phyloP scores from a whole-genome alignment of 179 eudicot species.

The Gypsophila paniculata region DNA sequence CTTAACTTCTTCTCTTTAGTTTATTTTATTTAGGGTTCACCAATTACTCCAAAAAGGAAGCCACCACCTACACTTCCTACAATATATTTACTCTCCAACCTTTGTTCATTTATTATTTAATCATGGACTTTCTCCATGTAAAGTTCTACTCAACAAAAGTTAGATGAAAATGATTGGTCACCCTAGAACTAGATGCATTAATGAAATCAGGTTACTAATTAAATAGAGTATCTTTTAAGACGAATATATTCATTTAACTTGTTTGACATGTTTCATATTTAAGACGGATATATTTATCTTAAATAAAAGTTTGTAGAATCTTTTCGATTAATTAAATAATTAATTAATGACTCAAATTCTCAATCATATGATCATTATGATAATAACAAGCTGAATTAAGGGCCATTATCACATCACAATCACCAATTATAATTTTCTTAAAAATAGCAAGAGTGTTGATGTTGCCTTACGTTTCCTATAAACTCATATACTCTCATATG shows the following conservation, averaged over 20 bases:
- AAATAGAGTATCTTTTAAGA: no score
- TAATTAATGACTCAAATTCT: not conserved
- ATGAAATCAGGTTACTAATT: no score
- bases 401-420: conserved; percentile 16
- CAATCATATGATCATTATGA: conserved; percentile 8
- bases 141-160: conserved; percentile 4
- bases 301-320: no score
- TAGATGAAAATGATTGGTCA: conserved; percentile 16
- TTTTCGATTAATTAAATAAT: not conserved
- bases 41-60: conserved; percentile 17
- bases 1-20: conserved; percentile 6
- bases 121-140: conserved; percentile 10
- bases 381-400: conserved; percentile 14
- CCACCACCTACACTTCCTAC: conserved; percentile 9
- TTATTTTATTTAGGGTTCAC: conserved; percentile 28
- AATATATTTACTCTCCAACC: not conserved
- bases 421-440: conserved; percentile 17
- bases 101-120: conserved; percentile 13
- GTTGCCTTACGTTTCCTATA: conserved; percentile 16
- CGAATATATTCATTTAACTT: no score
- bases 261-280: no score
- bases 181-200: not conserved
- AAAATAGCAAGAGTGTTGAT: conserved; percentile 17
- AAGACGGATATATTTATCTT: no score
- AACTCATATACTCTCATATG: conserved; percentile 12